These are phyloP conservation scores for Calophaca sinica DNA, from an alignment of 306 rosid species.

Conservation along the genomic window DNA sequence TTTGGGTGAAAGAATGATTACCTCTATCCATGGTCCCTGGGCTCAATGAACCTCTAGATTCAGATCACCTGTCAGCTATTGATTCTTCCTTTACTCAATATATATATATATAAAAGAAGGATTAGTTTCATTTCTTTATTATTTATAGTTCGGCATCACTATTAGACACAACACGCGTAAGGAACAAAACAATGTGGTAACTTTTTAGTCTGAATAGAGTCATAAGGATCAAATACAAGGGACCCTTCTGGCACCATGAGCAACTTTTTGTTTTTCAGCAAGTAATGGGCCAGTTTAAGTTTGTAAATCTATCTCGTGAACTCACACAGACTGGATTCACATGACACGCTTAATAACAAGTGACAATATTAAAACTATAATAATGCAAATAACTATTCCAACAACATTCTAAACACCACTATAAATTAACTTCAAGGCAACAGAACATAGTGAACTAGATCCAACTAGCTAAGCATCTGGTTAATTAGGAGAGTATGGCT, in stretches of 20 bases:
- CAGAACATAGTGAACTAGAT: background rate
- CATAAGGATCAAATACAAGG: constrained; percentile 16
- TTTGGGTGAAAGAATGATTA: background rate
- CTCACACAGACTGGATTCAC: constrained; percentile 49
- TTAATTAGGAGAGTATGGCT: constrained; percentile 49
- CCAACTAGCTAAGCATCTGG: constrained; percentile 4
- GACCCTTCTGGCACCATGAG: background rate
- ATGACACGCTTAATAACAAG: constrained; percentile 41
- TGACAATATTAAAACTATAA: constrained; percentile 16
- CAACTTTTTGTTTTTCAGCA: constrained; percentile 16
- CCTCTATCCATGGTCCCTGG: background rate
- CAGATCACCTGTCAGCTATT: background rate
- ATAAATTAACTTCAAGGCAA: constrained; percentile 47
- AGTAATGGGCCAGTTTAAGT: constrained; percentile 30
- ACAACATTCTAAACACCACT: constrained; percentile 19
- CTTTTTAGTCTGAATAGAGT: background rate
- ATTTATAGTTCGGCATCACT: constrained; percentile 4
- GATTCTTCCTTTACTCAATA: background rate
- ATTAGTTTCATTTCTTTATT: background rate
- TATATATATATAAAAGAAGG: too few relatives aligned
- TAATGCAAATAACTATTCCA: constrained; percentile 19
- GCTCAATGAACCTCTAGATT: background rate
- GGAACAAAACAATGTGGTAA: background rate
- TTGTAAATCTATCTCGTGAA: constrained; percentile 53
- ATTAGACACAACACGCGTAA: background rate